Evolutionary conservation across 2,329 filamentous ascomycete species (phyloP), one percentile per base, ranked within the genome.

Genomic region (Cytospora mali): DNA sequence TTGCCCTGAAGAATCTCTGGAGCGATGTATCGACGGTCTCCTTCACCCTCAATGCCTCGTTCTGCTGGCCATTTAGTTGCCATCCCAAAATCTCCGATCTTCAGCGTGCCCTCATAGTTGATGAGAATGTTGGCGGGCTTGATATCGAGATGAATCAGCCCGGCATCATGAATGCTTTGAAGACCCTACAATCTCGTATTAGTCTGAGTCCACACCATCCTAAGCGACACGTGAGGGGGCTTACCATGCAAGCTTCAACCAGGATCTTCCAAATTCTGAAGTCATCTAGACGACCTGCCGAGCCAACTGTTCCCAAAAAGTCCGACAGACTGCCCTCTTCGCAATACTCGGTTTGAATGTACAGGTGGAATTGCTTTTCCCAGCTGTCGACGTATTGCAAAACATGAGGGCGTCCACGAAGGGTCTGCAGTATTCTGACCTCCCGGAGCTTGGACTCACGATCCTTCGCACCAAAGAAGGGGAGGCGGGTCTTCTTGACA

Each of bases 241-340:
- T 77, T 85, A 95, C 92, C 81, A 90, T 80, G 70, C 88, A 85
- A 64, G 97, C 77, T 75, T 99, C 95, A 49, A 97, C 84, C 69
- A 98, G 80, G 62, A 98, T 94, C 79, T 99, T 99, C 92, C 95
- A 99, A 75, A 98, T 97, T 66, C 95, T 87, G 77, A 99, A 99
- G 74, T 98, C 95, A 75, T 99, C 95, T 68, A 99, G 79, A 69
- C 94, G 86, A 53, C 92, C 93, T 73, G 91, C 92, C 65, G 89
- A 84, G 27, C 95, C 95, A 64, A 92, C 87, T 62, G 90, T 86
- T n/a, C 86, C 84, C 31, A 99, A 82, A 73, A 98, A 99, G 18
- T 87, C 84, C 73, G 96, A 90, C 50, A 99, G 80, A 65, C 92
- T 96, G 18, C 95, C 95, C 73, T 97, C 92, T 73, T 97, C 93